Evolutionary conservation across 2,329 filamentous ascomycete genomes (phyloP).

Genomic region (Fusarium albosuccineum): DNA sequence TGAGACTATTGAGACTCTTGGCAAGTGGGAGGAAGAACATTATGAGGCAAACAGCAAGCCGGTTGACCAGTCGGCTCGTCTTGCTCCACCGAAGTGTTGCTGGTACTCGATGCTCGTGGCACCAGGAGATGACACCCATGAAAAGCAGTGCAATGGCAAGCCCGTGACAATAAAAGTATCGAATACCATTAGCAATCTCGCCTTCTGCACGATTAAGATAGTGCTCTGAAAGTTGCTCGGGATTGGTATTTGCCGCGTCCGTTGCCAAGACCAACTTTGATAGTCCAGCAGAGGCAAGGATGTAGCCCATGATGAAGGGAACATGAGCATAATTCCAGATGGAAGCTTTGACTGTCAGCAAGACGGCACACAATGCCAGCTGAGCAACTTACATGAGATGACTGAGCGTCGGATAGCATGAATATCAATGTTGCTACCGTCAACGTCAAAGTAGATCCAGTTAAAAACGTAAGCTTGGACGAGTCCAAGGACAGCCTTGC

Average conservation of each 20-base stretch:
- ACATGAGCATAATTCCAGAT: constrained; percentile 70
- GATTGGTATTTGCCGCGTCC: constrained; percentile 63
- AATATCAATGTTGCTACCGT: constrained; percentile 66
- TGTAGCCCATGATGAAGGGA: constrained; percentile 73
- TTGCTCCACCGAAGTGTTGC: constrained; percentile 64
- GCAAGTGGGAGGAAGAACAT: constrained; percentile 69
- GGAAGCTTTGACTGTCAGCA: constrained; percentile 53
- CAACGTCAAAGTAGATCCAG: constrained; percentile 75
- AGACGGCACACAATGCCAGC: neutral
- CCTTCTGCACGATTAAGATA: constrained; percentile 64
- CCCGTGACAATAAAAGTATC: constrained; percentile 75
- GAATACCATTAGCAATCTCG: constrained; percentile 65
- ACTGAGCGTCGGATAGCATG: constrained; percentile 72
- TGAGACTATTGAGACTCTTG: constrained; percentile 58
- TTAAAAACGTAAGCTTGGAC: constrained; percentile 71
- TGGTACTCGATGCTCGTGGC: constrained; percentile 68
- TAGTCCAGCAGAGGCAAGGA: constrained; percentile 69
- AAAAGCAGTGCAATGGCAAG: constrained; percentile 66
- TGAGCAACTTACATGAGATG: constrained; percentile 52
- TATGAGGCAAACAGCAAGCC: constrained; percentile 62
- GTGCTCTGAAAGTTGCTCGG: constrained; percentile 62
- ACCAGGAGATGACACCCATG: constrained; percentile 67
- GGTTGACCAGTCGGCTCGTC: constrained; percentile 63
- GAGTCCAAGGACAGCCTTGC: constrained; percentile 71
- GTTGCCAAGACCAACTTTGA: constrained; percentile 70